phyloP scores from a whole-genome alignment of 768 basidiomycete genomes.

The Scleroderma bovista region DNA sequence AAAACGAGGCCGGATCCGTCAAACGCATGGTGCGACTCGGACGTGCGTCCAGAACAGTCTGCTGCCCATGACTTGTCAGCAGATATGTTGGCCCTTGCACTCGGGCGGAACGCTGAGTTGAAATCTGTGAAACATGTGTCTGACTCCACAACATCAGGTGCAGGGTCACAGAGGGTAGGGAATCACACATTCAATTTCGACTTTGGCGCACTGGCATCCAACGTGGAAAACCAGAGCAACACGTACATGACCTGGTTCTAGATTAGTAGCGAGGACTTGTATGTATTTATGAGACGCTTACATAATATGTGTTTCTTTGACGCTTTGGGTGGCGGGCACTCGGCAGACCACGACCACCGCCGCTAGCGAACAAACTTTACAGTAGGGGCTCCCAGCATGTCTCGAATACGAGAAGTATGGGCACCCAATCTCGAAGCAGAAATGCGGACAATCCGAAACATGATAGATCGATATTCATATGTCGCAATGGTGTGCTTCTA shows the following conservation, averaged over 20 bases:
- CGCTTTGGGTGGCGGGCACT: constrained; percentile 7
- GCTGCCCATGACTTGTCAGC: constrained; percentile 25
- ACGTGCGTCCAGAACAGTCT: constrained; percentile 13
- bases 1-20: constrained; percentile 9
- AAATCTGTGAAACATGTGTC: constrained; percentile 12
- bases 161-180: constrained; percentile 38
- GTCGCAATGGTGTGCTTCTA: constrained; percentile 79
- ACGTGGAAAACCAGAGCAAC: constrained; percentile 50
- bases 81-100: constrained; percentile 28
- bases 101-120: constrained; percentile 25
- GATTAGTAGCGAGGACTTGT: constrained; percentile 1
- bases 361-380: constrained; percentile 1
- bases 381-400: constrained; percentile 38
- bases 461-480: constrained; percentile 88
- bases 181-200: constrained; percentile 58
- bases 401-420: constrained; percentile 95
- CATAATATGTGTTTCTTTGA: constrained; percentile 16
- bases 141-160: constrained; percentile 15
- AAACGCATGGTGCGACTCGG: constrained; percentile 12
- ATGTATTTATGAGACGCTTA: constrained; percentile 12
- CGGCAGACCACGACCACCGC: constrained; percentile 14
- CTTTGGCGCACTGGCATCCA: constrained; percentile 50
- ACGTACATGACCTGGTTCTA: constrained; percentile 68
- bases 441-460: constrained; percentile 80
- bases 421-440: constrained; percentile 87